Evolutionary conservation across 2,329 filamentous ascomycete species (phyloP).

Genomic region (Venturia asperata): DNA sequence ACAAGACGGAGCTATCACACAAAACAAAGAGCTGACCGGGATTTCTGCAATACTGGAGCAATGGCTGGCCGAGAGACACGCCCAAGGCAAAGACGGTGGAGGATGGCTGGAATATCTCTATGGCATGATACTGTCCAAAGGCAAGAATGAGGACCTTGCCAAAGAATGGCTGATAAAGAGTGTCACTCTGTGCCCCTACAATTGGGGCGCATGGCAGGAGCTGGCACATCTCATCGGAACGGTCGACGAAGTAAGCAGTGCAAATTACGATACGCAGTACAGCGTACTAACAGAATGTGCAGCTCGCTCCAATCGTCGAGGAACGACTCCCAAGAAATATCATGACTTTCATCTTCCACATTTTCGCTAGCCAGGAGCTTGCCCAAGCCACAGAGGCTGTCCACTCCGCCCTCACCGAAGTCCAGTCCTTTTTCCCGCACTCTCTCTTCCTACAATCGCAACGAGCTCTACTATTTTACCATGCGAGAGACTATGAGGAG

Average conservation of each 20-base stretch:
- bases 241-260: slow-evolving; percentile 65
- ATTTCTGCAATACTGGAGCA: slow-evolving; percentile 69
- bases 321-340: slow-evolving; percentile 78
- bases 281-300: slow-evolving; percentile 16
- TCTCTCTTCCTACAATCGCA: slow-evolving; percentile 89
- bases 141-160: slow-evolving; percentile 81
- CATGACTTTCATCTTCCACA: slow-evolving; percentile 87
- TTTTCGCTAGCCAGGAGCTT: slow-evolving; percentile 83
- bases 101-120: slow-evolving; percentile 96
- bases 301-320: slow-evolving; percentile 62
- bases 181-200: slow-evolving; percentile 84
- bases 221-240: slow-evolving; percentile 72
- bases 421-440: slow-evolving; percentile 75
- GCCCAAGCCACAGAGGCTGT: slow-evolving; percentile 76
- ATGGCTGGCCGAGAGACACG: slow-evolving; percentile 63
- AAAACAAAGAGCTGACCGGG: slow-evolving; percentile 75
- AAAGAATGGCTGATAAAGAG: slow-evolving; percentile 82
- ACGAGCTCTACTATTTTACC: slow-evolving; percentile 79
- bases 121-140: slow-evolving; percentile 80
- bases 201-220: slow-evolving; percentile 97
- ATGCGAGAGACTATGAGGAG: slow-evolving; percentile 69
- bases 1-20: slow-evolving; percentile 73
- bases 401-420: slow-evolving; percentile 65
- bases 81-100: slow-evolving; percentile 59
- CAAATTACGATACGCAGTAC: background rate